Evolutionary conservation across 2,329 filamentous ascomycete species (phyloP), one percentile per base, ranked within the genome.

Genomic region (Amylocarpus encephaloides): DNA sequence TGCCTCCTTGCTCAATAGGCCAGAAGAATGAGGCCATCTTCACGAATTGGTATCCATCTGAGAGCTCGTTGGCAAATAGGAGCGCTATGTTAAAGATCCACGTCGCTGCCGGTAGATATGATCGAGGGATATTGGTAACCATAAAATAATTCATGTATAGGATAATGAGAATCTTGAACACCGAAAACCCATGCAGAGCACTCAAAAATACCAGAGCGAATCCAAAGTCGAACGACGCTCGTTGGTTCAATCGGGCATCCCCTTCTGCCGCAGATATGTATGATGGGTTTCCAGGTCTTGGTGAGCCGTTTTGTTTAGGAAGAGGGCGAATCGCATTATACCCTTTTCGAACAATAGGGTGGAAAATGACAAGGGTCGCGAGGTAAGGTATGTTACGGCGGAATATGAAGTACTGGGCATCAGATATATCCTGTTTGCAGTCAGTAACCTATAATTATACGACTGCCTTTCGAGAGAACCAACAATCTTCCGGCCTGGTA

Each of bases 71-170:
- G 47, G 88, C 83, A 64, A 98, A 97, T 33, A 98, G 72, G 4
- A 83, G 85, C 22, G 75, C 77, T 49, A 98, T 79, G 62, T 95
- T 96, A 73, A 96, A 97, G 2, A 81, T 68, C 93, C 94, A 98
- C 0, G 92, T 95, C 6, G 78, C 82, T 2, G 73, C 72, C 0
- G 91, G 90, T 0, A 95, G 73, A 58, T 84, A 85, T 26, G 75
- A 71, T 52, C 79, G 80, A 9, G 90, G 88, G 11, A 95, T 68
- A 36, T 70, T 71, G 5, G 80, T 95, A 11, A 83, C 88, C 36
- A 98, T 74, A 51, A 78, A 78, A 70, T 86, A 96, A 68, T 98
- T 98, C 57, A 85, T 64, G 57, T 79, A 86, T 11, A 98, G 71
- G 46, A 98, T 95, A 0, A 75, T 54, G 2, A 96, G 68, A 13